These are phyloP conservation scores for Debaryomyces maramus DNA, from an alignment of 805 yeast genomes.

Conservation along the genomic window DNA sequence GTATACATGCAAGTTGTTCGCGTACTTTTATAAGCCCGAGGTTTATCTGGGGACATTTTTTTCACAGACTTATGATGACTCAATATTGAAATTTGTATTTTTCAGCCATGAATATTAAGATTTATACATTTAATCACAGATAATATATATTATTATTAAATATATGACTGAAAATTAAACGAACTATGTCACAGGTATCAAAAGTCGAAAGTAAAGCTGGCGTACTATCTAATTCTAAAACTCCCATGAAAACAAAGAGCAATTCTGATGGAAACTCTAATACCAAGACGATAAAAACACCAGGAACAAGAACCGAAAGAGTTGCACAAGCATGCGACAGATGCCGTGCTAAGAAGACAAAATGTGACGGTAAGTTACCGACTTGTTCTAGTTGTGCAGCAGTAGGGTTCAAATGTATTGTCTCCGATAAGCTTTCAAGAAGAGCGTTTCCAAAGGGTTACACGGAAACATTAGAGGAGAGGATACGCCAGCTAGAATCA, in stretches of 20 bases:
- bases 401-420: slow-evolving; percentile 85
- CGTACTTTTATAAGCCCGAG: not conserved
- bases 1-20: too few species aligned
- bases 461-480: slow-evolving; percentile 84
- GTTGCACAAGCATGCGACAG: slow-evolving; percentile 93
- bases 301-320: slow-evolving; percentile 64
- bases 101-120: not conserved
- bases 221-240: not conserved
- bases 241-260: not conserved
- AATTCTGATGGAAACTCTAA: slow-evolving; percentile 14
- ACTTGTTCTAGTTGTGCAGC: slow-evolving; percentile 76
- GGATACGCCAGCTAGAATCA: slow-evolving; percentile 81
- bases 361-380: slow-evolving; percentile 74
- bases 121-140: not conserved
- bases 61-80: not conserved
- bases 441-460: slow-evolving; percentile 90
- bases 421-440: slow-evolving; percentile 82
- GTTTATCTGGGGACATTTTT: slow-evolving; percentile 1
- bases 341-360: slow-evolving; percentile 76
- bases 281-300: slow-evolving; percentile 57
- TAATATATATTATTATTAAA: not conserved
- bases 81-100: not conserved
- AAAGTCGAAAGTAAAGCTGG: not conserved
- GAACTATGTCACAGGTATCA: not conserved
- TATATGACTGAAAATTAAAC: not conserved